phyloP scores from a whole-genome alignment of 2,329 filamentous ascomycete species.

The Lachnellula cervina region DNA sequence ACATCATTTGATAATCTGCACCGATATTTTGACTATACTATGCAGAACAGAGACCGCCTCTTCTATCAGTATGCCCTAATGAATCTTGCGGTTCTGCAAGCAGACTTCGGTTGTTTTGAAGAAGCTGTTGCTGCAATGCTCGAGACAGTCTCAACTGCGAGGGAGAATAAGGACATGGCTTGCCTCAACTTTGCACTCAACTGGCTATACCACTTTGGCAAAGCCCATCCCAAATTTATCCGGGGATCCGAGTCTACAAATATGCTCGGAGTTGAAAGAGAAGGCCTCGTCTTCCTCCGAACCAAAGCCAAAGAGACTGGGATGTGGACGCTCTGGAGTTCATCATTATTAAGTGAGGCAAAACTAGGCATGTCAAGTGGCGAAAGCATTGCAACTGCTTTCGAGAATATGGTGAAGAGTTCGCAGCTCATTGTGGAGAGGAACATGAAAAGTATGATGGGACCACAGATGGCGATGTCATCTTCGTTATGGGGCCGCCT shows the following conservation, averaged over 20 bases:
- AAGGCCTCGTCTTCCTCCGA: slow-evolving; percentile 78
- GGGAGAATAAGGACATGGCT: slow-evolving; percentile 86
- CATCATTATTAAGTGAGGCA: slow-evolving; percentile 78
- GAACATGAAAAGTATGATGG: slow-evolving; percentile 67
- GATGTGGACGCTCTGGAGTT: slow-evolving; percentile 81
- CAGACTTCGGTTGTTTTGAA: slow-evolving; percentile 86
- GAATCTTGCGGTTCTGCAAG: slow-evolving; percentile 88
- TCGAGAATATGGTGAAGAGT: slow-evolving; percentile 77
- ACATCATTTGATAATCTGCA: slow-evolving; percentile 88
- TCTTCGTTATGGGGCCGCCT: slow-evolving; percentile 73
- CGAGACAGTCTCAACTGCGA: slow-evolving; percentile 88
- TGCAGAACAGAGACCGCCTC: slow-evolving; percentile 74
- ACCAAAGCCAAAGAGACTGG: slow-evolving; percentile 80
- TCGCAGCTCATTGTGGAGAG: slow-evolving; percentile 77
- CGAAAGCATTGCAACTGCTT: slow-evolving; percentile 54
- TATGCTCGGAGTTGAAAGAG: slow-evolving; percentile 72
- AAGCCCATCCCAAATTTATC: slow-evolving; percentile 73
- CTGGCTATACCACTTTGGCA: slow-evolving; percentile 94
- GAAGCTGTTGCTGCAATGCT: slow-evolving; percentile 94
- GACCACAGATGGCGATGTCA: slow-evolving; percentile 66
- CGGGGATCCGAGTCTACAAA: slow-evolving; percentile 64
- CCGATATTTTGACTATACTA: slow-evolving; percentile 94
- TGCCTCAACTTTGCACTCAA: slow-evolving; percentile 94
- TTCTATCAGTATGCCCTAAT: slow-evolving; percentile 95
- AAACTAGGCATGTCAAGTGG: slow-evolving; percentile 73